Evolutionary conservation across 2,329 filamentous ascomycete species (phyloP), one percentile per base, ranked within the genome.

Genomic region (Alternaria gansuensis): DNA sequence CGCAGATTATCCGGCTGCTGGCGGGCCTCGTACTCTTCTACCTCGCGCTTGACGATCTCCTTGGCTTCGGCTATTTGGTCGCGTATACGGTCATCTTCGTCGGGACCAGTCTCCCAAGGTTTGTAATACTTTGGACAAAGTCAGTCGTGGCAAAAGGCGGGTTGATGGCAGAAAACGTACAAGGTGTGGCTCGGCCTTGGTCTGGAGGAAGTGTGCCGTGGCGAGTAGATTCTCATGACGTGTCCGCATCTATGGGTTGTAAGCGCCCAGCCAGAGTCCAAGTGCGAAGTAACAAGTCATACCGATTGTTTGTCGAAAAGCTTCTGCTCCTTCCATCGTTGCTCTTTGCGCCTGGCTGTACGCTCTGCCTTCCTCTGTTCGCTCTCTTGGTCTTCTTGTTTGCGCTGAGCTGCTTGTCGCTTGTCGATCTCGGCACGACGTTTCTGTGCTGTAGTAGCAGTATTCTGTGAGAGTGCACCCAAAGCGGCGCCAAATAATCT

Each of bases 401-500:
- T 87, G 65, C 90, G 84, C 78, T 89, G 92, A 72, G 90, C 90
- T 73, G 90, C 87, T 77, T 93, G 92, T 67, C 89, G 88, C 77
- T 87, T 89, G 80, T 95, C 93, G 75, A 94, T 93, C 75, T 94
- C 93, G 62, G 85, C 85, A 57, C 91, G 88, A 69, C 87, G 88
- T 78, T 85, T 89, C 78, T 90, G 81, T 63, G 87, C 81, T 80
- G 83, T 80, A 66, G 82, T 85, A 73, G 74, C 64, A 59, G 84
- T 84, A 69, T 85, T 88, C 79, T 94, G 90, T 77, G 89, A 92
- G 60, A 96, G 83, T 36, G 90, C 92, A 75, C 85, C 91, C 59
- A 95, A 82, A 56, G 96, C 80, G 34, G 89, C 91, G 61, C 94
- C 93, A 74, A 97, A 97, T 60, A 98, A 83, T 52, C 94, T 86